Evolutionary conservation across 306 rosid genomes (phyloP), one percentile per base, ranked within the genome.

Genomic region (Cucurbita moschata): DNA sequence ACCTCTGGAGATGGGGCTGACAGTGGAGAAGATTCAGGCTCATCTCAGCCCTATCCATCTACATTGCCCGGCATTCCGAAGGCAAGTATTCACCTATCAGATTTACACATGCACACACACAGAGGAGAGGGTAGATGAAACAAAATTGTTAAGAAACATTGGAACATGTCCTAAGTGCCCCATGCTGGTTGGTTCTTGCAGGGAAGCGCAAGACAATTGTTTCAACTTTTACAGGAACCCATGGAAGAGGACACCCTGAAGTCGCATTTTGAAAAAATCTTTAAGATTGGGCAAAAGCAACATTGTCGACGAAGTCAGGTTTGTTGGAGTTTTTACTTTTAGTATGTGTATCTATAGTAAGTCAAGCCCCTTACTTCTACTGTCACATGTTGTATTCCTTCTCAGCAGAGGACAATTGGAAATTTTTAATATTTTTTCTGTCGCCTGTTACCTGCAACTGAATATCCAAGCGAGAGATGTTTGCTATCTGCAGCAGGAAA

Each of bases 171-270:
- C 59, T 50, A 8, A 70, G 60, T 70, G 60, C 47, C 42, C 30
- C 30, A 47, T 70, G 47, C 47, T 51, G 74, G 75, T 73, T 59
- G 54, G 72, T 71, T 68, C 77, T 73, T 78, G 82, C 93, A 95
- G 99, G 99, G 99, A 54, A 95, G 99, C 84, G 99, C 99, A 61
- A 87, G 97, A 65, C 99, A 95, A 78, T 86, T 95, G 83, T 95
- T 95, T 87, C 96, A 89, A 81, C 91, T 96, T 63, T 81, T 95
- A 85, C 96, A 91, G 80, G 97, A 85, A 82, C 99, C 99, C 72
- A 80, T 89, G 97, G 99, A 95, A 82, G 99, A 95, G 85, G 97
- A 95, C 53, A 80, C 96, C 3, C 83, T 95, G 64, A 95, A 87
- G 85, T 82, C 89, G 72, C 99, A 95, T 87, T 95, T 95, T 81